Percentiles rank a stretch among this genome's conserved stretches.
These are phyloP conservation scores for Cicer yamashitae DNA, from an alignment of 306 rosid species.

Conservation along the genomic window DNA sequence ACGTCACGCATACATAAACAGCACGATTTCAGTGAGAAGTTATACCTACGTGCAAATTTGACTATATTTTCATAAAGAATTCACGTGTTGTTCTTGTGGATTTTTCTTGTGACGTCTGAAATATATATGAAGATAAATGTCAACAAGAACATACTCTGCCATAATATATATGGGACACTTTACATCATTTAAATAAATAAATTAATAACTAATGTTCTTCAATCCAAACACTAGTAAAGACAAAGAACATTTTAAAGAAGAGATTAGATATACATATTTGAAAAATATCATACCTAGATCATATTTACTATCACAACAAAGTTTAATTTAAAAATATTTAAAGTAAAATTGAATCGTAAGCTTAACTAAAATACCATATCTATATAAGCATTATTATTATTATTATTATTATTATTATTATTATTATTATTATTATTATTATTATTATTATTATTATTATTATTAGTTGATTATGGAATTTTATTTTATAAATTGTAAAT, in stretches of 20 bases:
- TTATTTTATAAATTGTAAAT: background rate
- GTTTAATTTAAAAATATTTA: too few relatives aligned
- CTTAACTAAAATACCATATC: background rate
- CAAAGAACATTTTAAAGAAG: too few relatives aligned
- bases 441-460: background rate
- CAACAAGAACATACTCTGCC: background rate
- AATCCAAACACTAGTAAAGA: too few relatives aligned
- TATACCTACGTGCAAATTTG: constrained; percentile 2
- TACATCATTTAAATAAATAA: too few relatives aligned
- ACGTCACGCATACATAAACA: constrained; percentile 18
- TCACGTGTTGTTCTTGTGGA: background rate
- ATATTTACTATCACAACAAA: too few relatives aligned
- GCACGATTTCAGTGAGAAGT: constrained; percentile 10
- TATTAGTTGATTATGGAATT: background rate
- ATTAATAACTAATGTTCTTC: too few relatives aligned
- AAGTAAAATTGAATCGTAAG: too few relatives aligned
- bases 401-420: background rate
- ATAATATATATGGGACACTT: background rate
- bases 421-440: background rate
- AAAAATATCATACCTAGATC: too few relatives aligned
- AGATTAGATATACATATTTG: too few relatives aligned
- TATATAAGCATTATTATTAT: background rate
- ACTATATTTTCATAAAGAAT: background rate
- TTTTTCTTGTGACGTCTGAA: background rate
- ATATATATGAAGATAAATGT: background rate